A percentile compares a stretch with the other conserved stretches of the same genome.
Evolutionary conservation across 2,329 filamentous ascomycete genomes (phyloP).

Genomic region (Elsinoe arachidis): DNA sequence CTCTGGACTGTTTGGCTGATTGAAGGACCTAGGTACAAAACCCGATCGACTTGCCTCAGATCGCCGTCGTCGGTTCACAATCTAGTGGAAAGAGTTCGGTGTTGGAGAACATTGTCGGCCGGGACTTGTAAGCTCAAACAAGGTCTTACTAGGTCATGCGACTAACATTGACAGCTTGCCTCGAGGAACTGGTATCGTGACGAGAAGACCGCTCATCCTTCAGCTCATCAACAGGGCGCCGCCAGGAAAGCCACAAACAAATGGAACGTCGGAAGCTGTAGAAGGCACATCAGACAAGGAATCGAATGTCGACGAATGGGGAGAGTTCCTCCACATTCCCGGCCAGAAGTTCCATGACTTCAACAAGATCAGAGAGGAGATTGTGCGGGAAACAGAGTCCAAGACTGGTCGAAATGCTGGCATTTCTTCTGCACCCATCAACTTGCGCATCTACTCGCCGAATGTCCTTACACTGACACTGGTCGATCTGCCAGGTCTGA

Average conservation of each 20-base stretch:
- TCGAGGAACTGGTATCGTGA: conserved; percentile 95
- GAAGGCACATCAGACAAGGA: conserved; percentile 64
- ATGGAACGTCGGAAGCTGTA: conserved; percentile 61
- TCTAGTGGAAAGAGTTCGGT: conserved; percentile 99
- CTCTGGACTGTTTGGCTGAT: neutral
- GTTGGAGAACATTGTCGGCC: conserved; percentile 94
- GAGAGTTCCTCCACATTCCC: conserved; percentile 95
- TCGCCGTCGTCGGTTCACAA: conserved; percentile 95
- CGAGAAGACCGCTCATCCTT: conserved; percentile 86
- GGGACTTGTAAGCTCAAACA: conserved; percentile 73
- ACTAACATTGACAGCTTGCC: conserved; percentile 59
- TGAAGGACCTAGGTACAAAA: conserved; percentile 66
- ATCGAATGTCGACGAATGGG: conserved; percentile 92
- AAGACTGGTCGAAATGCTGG: conserved; percentile 95
- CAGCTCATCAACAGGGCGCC: conserved; percentile 90
- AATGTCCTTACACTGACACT: conserved; percentile 95
- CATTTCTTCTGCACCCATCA: conserved; percentile 94
- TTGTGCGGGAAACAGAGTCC: conserved; percentile 88
- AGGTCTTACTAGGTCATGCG: neutral
- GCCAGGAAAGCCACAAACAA: conserved; percentile 50
- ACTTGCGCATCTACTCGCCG: conserved; percentile 94
- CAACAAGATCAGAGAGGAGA: conserved; percentile 96
- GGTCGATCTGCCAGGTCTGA: conserved; percentile 91
- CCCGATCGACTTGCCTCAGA: conserved; percentile 96
- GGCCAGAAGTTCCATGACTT: conserved; percentile 98